A percentile compares a stretch with the other conserved stretches of the same genome.
These are phyloP conservation scores for Solanum acaule DNA, from an alignment of 257 asterid genomes.

Conservation along the genomic window DNA sequence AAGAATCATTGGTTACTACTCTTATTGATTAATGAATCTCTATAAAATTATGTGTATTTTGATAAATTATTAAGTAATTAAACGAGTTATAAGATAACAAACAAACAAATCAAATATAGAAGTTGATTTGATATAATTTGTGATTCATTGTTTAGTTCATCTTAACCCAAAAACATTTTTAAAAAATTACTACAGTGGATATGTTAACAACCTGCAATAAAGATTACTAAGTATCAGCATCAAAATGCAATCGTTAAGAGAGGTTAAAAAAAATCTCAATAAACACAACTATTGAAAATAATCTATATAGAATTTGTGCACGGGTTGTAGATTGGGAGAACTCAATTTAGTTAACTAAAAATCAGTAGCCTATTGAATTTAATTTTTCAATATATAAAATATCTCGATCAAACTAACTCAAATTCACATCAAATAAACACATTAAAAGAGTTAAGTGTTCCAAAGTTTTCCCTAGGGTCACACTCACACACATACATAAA, in stretches of 20 bases:
- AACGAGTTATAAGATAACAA: background rate
- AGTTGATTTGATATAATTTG: no score
- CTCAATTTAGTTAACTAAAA: background rate
- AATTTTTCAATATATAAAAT: background rate
- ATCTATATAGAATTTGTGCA: background rate
- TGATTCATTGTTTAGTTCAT: background rate
- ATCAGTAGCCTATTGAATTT: background rate
- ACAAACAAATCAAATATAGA: no score
- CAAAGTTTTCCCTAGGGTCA: background rate
- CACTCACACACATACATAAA: background rate
- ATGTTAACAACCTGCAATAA: background rate
- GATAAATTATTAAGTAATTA: background rate
- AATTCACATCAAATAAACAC: background rate
- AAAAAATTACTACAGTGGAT: background rate
- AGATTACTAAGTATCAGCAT: background rate
- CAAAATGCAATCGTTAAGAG: background rate
- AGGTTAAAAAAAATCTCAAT: background rate
- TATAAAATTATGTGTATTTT: no score
- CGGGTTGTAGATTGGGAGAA: background rate
- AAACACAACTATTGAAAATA: background rate
- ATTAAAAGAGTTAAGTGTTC: background rate
- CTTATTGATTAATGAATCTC: no score
- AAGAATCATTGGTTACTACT: background rate
- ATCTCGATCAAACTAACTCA: background rate
- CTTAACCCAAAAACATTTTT: no score